A percentile compares a stretch with the other conserved stretches of the same genome.
Conservation (phyloP, 805 yeast species). For the Metschnikowia aberdeeniae region DNA sequence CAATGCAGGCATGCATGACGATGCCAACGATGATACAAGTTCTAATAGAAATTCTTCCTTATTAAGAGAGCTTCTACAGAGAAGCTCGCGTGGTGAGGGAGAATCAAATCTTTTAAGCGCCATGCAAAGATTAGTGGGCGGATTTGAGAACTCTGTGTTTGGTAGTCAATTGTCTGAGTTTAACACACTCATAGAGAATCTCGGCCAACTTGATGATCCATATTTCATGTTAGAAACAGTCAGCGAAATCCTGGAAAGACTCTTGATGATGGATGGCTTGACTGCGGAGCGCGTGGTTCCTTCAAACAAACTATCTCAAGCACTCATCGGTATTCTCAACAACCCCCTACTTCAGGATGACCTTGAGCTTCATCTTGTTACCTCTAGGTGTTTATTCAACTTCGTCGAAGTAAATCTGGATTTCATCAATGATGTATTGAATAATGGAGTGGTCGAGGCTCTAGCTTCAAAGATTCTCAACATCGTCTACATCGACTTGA, state of each 20-base stretch:
- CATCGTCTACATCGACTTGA: slow-evolving; percentile 80
- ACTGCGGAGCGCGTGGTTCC: slow-evolving; percentile 65
- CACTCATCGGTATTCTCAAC: slow-evolving; percentile 53
- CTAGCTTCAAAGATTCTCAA: slow-evolving; percentile 65
- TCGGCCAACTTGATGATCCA: slow-evolving; percentile 50
- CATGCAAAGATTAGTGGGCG: slow-evolving; percentile 32
- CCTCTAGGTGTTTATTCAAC: slow-evolving; percentile 81
- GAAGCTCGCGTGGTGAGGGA: neutral
- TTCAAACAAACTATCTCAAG: slow-evolving; percentile 48
- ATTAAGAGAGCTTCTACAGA: slow-evolving; percentile 11
- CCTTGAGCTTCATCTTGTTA: slow-evolving; percentile 75
- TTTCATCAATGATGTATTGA: slow-evolving; percentile 57
- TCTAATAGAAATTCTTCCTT: neutral
- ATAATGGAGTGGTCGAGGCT: slow-evolving; percentile 61
- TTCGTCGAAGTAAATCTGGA: slow-evolving; percentile 71
- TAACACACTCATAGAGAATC: slow-evolving; percentile 32
- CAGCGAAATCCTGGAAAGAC: slow-evolving; percentile 57
- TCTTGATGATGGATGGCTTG: slow-evolving; percentile 65
- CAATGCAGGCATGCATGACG: slow-evolving; percentile 14
- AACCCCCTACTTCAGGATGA: slow-evolving; percentile 58
- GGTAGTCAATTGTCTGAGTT: slow-evolving; percentile 23
- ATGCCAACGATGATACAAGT: neutral
- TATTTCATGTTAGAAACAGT: slow-evolving; percentile 59
- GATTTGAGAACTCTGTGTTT: slow-evolving; percentile 20
- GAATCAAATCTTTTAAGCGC: slow-evolving; percentile 27